phyloP scores from a whole-genome alignment of 116 monocot genomes.

The Iris pallida region DNA sequence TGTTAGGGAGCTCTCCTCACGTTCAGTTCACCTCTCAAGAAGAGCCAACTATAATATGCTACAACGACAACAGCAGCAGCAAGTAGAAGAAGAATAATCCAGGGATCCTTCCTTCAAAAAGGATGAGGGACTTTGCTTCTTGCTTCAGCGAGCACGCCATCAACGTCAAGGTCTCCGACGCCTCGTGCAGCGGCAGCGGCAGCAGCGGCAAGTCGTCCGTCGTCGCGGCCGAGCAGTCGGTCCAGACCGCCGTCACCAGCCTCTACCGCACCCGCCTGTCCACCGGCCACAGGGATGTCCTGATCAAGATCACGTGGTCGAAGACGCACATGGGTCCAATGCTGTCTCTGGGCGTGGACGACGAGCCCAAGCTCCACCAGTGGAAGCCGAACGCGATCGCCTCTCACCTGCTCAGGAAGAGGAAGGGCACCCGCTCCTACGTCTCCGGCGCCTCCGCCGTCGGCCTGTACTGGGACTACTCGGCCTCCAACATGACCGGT shows the following conservation, averaged over 20 bases:
- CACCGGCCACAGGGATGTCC: constrained; percentile 21
- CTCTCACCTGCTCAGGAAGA: constrained; percentile 26
- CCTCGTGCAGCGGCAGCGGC: constrained; percentile 25
- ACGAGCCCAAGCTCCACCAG: constrained; percentile 6
- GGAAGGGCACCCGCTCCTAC: constrained; percentile 34
- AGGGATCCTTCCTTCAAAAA: neutral
- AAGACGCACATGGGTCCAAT: constrained; percentile 22
- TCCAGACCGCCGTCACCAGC: constrained; percentile 23
- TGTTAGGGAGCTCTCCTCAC: too few species aligned
- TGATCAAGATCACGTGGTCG: constrained; percentile 41
- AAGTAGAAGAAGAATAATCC: neutral
- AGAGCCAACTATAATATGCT: constrained; percentile 3
- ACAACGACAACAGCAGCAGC: neutral
- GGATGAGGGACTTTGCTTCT: constrained; percentile 28
- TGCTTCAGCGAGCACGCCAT: constrained; percentile 63
- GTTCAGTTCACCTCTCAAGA: too few species aligned
- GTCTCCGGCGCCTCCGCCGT: constrained; percentile 10
- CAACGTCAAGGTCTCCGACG: constrained; percentile 37
- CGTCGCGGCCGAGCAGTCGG: constrained; percentile 7
- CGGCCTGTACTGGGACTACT: constrained; percentile 63
- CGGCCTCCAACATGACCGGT: constrained; percentile 37
- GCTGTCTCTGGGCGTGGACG: constrained; percentile 43
- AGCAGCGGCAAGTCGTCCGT: neutral
- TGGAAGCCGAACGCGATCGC: constrained; percentile 1
- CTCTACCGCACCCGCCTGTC: constrained; percentile 22